These are phyloP conservation scores for Podaxis sp. DNA, from an alignment of 768 basidiomycete genomes.

Conservation along the genomic window DNA sequence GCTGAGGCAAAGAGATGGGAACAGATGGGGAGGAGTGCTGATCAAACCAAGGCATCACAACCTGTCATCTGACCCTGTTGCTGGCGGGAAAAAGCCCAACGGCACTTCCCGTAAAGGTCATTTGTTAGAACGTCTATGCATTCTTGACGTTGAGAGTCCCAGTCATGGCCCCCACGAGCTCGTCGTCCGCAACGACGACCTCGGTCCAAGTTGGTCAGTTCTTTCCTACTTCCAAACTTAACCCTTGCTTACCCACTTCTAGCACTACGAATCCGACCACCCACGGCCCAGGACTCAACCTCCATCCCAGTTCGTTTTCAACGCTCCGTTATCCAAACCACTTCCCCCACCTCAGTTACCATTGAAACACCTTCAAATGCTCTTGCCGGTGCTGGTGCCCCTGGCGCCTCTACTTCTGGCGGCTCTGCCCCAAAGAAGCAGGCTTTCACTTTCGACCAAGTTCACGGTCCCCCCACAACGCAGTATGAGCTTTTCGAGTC, in stretches of 20 bases:
- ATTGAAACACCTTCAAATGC: conserved; percentile 70
- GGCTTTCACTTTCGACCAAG: conserved; percentile 90
- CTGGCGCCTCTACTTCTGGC: conserved; percentile 43
- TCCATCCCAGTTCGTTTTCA: conserved; percentile 95
- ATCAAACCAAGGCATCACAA: not conserved
- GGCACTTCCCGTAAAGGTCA: conserved; percentile 36
- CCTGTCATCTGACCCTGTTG: conserved; percentile 16
- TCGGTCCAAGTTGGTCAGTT: conserved; percentile 92
- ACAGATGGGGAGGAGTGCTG: not conserved
- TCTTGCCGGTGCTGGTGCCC: conserved; percentile 49
- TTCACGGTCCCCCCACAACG: conserved; percentile 80
- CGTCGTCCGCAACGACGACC: conserved; percentile 72
- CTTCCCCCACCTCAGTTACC: conserved; percentile 71
- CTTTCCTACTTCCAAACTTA: not conserved
- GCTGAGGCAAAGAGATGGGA: not conserved
- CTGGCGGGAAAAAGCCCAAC: conserved; percentile 28
- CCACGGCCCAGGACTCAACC: conserved; percentile 77
- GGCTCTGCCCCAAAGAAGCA: conserved; percentile 72
- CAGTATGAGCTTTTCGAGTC: conserved; percentile 85
- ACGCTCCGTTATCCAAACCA: conserved; percentile 80
- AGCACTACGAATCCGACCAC: conserved; percentile 91
- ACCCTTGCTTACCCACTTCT: conserved; percentile 7
- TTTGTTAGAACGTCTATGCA: conserved; percentile 28
- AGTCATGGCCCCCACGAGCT: conserved; percentile 74
- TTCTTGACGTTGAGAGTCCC: conserved; percentile 35